Conservation (phyloP, 2,329 filamentous ascomycete genomes). For the Fusarium ramigenum region DNA sequence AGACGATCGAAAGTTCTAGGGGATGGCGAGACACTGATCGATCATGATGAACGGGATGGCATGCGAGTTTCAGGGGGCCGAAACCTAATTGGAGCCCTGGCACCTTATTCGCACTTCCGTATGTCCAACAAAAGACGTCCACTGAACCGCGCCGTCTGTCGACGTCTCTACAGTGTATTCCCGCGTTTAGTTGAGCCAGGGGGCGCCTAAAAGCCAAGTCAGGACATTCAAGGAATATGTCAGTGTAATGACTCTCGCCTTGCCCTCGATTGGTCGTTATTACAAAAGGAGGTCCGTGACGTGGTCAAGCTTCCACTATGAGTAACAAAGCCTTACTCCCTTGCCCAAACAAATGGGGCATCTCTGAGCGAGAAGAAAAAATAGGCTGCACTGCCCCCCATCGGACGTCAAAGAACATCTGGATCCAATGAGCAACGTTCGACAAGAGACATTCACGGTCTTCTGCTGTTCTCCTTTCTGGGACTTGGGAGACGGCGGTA, state of each 20-base stretch:
- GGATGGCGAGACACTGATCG: slow-evolving; percentile 12
- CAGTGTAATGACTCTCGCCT: slow-evolving; percentile 34
- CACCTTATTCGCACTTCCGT: slow-evolving; percentile 20
- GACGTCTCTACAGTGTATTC: neutral
- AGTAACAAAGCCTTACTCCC: slow-evolving; percentile 22
- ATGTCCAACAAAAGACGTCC: neutral
- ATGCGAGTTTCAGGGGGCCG: slow-evolving; percentile 37
- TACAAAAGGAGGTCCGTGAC: slow-evolving; percentile 37
- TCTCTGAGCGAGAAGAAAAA: neutral
- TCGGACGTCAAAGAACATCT: slow-evolving; percentile 5
- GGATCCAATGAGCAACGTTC: slow-evolving; percentile 21
- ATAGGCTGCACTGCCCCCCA: slow-evolving; percentile 32
- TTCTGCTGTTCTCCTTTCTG: slow-evolving; percentile 5
- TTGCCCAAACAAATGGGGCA: slow-evolving; percentile 31
- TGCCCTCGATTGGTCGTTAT: slow-evolving; percentile 28
- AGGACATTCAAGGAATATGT: neutral
- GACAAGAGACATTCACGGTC: neutral
- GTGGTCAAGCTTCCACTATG: slow-evolving; percentile 31
- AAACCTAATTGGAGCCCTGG: slow-evolving; percentile 17
- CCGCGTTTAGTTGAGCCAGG: slow-evolving; percentile 2
- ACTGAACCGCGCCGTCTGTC: neutral
- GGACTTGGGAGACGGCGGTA: slow-evolving; percentile 3
- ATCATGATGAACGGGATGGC: neutral
- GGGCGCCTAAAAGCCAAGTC: neutral
- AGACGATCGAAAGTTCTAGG: slow-evolving; percentile 25